A percentile compares a stretch with the other conserved stretches of the same genome.
These are phyloP conservation scores for Astrothelium subdiscretum DNA, from an alignment of 495 filamentous ascomycete genomes.

Conservation along the genomic window DNA sequence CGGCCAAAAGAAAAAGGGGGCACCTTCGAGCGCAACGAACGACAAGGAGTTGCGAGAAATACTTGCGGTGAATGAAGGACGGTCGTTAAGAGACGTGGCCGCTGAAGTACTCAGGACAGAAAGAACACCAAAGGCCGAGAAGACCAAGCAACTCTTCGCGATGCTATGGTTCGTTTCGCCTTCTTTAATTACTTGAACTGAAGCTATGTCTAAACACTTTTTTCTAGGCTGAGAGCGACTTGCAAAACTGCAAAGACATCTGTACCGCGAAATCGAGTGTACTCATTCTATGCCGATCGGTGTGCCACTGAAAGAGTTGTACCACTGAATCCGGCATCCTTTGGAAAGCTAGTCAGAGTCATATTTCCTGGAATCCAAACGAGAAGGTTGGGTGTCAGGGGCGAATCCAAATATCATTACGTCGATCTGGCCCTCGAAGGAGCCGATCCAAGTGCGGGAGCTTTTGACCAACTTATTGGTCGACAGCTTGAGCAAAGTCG, in stretches of 20 bases:
- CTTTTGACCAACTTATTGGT: background rate
- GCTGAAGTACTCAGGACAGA: conserved; percentile 62
- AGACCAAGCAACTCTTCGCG: conserved; percentile 91
- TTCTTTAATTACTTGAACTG: background rate
- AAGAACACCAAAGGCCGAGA: conserved; percentile 74
- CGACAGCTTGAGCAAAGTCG: background rate
- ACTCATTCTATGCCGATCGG: conserved; percentile 79
- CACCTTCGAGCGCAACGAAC: conserved; percentile 67
- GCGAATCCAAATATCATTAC: conserved; percentile 98
- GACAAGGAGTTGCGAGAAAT: conserved; percentile 85
- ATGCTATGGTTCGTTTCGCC: conserved; percentile 73
- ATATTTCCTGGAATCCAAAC: conserved; percentile 93
- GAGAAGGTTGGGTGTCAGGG: conserved; percentile 78
- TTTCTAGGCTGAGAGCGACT: conserved; percentile 63
- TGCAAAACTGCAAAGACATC: conserved; percentile 72
- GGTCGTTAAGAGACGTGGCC: conserved; percentile 71
- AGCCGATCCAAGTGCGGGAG: conserved; percentile 26
- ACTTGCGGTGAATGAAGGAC: conserved; percentile 61
- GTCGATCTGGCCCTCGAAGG: conserved; percentile 69
- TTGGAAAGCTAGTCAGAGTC: conserved; percentile 91
- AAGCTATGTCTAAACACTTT: conserved; percentile 3
- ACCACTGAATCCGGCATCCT: conserved; percentile 88
- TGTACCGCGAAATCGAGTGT: conserved; percentile 84
- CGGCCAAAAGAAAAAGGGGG: conserved; percentile 53
- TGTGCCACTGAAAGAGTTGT: conserved; percentile 89